phyloP scores from a whole-genome alignment of 495 filamentous ascomycete genomes.

The Hypoxylon intermedium region DNA sequence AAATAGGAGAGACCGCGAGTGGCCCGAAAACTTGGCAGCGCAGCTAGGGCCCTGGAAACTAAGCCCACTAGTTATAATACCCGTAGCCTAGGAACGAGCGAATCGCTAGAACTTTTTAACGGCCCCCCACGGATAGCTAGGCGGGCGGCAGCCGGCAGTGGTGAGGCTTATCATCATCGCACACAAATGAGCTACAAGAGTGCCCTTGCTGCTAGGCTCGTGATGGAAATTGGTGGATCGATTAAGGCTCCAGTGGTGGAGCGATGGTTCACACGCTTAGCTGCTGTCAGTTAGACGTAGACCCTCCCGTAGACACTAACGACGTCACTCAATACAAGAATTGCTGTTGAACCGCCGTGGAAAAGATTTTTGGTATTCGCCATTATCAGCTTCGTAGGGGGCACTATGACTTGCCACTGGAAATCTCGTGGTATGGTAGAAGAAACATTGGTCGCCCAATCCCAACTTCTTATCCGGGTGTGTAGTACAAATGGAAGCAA shows the following conservation, averaged over 20 bases:
- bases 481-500: conserved; percentile 1
- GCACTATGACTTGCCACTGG: background rate
- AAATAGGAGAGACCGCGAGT: no score
- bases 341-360: background rate
- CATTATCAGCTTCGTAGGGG: background rate
- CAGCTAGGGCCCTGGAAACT: background rate
- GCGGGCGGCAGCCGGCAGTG: background rate
- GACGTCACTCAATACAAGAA: conserved; percentile 15
- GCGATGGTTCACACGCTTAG: conserved; percentile 13
- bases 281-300: conserved; percentile 9
- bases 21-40: no score
- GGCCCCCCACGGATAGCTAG: background rate
- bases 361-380: background rate
- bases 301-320: conserved; percentile 1
- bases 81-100: background rate
- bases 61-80: background rate
- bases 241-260: conserved; percentile 16
- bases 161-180: conserved; percentile 16
- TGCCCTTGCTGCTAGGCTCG: conserved; percentile 1
- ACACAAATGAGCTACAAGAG: background rate
- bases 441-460: background rate
- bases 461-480: conserved; percentile 3
- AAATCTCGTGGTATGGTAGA: no score
- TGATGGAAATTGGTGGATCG: conserved; percentile 5
- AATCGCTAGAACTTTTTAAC: background rate